A percentile compares a stretch with the other conserved stretches of the same genome.
Evolutionary conservation across 768 basidiomycete genomes (phyloP).

Genomic region (Pholiota molesta): DNA sequence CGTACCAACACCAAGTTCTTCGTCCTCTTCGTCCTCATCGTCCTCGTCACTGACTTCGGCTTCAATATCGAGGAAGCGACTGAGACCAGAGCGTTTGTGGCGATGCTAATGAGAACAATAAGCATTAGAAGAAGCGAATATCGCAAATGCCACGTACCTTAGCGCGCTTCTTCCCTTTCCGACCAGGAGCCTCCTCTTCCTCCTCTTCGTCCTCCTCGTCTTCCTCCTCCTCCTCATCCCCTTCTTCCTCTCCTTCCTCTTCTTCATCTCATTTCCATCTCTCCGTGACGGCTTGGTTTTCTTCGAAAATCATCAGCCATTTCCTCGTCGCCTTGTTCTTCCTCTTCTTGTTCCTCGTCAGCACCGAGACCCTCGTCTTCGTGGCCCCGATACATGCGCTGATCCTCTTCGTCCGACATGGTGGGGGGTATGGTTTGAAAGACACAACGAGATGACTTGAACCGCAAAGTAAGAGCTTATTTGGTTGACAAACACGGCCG

Average conservation of each 20-base stretch:
- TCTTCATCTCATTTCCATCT: conserved; percentile 20
- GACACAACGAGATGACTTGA: not conserved
- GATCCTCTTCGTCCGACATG: conserved; percentile 51
- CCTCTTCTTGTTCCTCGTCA: conserved; percentile 45
- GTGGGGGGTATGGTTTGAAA: conserved; percentile 25
- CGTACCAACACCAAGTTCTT: conserved; percentile 63
- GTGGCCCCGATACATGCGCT: conserved; percentile 42
- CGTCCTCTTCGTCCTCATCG: conserved; percentile 87
- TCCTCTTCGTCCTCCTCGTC: conserved; percentile 61
- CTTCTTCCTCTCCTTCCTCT: conserved; percentile 31
- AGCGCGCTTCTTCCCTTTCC: conserved; percentile 57
- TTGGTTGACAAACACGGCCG: conserved; percentile 18
- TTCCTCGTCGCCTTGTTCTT: conserved; percentile 44
- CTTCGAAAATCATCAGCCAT: conserved; percentile 42
- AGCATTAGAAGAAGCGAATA: conserved; percentile 1
- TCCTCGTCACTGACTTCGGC: conserved; percentile 97
- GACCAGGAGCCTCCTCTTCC: conserved; percentile 50
- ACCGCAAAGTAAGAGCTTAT: conserved; percentile 6
- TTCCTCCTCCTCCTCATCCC: conserved; percentile 42
- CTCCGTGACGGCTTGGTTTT: conserved; percentile 28
- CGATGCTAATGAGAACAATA: conserved; percentile 46
- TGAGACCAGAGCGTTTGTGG: conserved; percentile 65
- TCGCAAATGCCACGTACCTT: conserved; percentile 47
- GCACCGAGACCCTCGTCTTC: conserved; percentile 39
- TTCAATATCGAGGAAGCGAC: conserved; percentile 93